Evolutionary conservation across 306 rosid species (phyloP).

Genomic region (Prunus fruticosa): DNA sequence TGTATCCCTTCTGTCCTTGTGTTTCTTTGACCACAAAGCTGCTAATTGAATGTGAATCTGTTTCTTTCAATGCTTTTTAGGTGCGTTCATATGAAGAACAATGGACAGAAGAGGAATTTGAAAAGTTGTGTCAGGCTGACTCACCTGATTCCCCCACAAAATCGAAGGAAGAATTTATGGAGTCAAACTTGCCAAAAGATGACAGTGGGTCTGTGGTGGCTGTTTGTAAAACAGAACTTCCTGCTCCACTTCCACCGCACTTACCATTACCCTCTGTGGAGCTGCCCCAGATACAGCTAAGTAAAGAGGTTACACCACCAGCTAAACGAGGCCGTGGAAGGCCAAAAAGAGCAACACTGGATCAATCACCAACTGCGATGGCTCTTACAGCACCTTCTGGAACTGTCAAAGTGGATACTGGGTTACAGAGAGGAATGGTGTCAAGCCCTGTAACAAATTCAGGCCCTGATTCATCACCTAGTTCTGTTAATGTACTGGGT

Average conservation of each 20-base stretch:
- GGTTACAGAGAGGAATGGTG: slow-evolving; percentile 39
- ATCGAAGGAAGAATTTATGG: slow-evolving; percentile 49
- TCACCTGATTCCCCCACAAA: slow-evolving; percentile 60
- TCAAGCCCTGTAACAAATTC: slow-evolving; percentile 39
- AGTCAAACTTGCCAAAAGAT: slow-evolving; percentile 35
- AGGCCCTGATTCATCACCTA: slow-evolving; percentile 38
- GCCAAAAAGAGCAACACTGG: slow-evolving; percentile 72
- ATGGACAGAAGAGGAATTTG: slow-evolving; percentile 99
- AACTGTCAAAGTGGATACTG: slow-evolving; percentile 41
- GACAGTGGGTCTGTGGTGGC: slow-evolving; percentile 39
- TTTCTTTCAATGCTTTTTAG: slow-evolving; percentile 35
- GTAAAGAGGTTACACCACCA: slow-evolving; percentile 72
- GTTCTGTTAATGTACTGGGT: slow-evolving; percentile 35
- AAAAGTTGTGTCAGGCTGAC: slow-evolving; percentile 89
- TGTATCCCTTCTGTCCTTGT: neutral
- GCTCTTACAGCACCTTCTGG: slow-evolving; percentile 48
- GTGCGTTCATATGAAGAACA: slow-evolving; percentile 99
- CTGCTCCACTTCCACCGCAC: slow-evolving; percentile 33
- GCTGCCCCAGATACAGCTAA: slow-evolving; percentile 48
- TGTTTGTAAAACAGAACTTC: slow-evolving; percentile 40
- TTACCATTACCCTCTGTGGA: slow-evolving; percentile 44
- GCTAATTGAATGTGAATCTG: slow-evolving; percentile 10
- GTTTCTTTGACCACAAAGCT: neutral
- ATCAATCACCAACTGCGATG: slow-evolving; percentile 42
- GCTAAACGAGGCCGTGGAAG: slow-evolving; percentile 96